phyloP scores from a whole-genome alignment of 169 alveolate genomes.

The Plasmodium chabaudi region DNA sequence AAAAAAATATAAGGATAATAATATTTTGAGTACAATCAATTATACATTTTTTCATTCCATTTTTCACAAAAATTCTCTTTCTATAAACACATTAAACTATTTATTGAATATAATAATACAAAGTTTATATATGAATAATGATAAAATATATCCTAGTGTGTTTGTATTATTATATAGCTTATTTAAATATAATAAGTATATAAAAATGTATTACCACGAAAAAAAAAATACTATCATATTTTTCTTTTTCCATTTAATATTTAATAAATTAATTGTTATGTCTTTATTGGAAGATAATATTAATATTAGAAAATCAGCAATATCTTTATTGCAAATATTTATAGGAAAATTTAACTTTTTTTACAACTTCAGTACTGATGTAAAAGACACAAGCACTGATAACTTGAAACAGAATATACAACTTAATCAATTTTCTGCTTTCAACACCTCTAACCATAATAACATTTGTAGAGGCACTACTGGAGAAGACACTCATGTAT shows the following conservation, averaged over 20 bases:
- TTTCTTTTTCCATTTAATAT: conserved; percentile 55
- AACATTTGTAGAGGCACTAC: neutral
- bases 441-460: neutral
- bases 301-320: conserved; percentile 65
- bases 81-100: conserved; percentile 24
- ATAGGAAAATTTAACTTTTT: conserved; percentile 67
- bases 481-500: neutral
- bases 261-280: conserved; percentile 32
- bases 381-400: neutral
- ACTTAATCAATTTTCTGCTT: neutral
- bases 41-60: conserved; percentile 63
- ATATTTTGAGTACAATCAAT: conserved; percentile 33
- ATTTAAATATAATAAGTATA: conserved; percentile 45
- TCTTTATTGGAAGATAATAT: conserved; percentile 65
- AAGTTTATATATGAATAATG: conserved; percentile 41
- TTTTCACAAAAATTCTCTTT: conserved; percentile 24
- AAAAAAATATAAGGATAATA: conserved; percentile 52
- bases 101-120: conserved; percentile 13
- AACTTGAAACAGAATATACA: neutral
- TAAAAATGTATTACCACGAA: conserved; percentile 25
- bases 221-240: conserved; percentile 4
- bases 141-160: conserved; percentile 32
- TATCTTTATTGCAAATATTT: conserved; percentile 46
- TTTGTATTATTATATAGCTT: conserved; percentile 65
- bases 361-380: conserved; percentile 1